phyloP scores from a whole-genome alignment of 768 basidiomycete species.

The Boletus tomentosulus region DNA sequence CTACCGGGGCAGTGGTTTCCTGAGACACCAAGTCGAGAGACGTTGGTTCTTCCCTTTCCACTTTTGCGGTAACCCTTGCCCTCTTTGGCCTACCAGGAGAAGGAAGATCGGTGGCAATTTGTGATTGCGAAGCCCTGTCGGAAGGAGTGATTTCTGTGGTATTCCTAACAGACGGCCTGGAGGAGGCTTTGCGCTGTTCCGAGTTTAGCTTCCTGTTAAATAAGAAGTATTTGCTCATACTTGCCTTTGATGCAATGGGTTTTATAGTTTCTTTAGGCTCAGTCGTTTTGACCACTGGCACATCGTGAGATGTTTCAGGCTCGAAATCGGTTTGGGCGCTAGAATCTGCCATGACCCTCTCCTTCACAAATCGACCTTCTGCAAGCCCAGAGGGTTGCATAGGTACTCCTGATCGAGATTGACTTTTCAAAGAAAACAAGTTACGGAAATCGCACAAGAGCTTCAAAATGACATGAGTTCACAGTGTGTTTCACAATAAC shows the following conservation, averaged over 20 bases:
- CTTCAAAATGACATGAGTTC: slow-evolving; percentile 24
- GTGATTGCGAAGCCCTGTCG: slow-evolving; percentile 12
- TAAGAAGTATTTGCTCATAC: neutral
- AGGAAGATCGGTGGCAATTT: slow-evolving; percentile 14
- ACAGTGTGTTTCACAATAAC: slow-evolving; percentile 2
- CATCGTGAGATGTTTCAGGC: neutral
- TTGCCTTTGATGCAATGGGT: slow-evolving; percentile 20
- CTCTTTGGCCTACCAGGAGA: slow-evolving; percentile 29
- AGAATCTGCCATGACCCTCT: slow-evolving; percentile 20
- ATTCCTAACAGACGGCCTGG: slow-evolving; percentile 16
- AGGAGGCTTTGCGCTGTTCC: slow-evolving; percentile 29
- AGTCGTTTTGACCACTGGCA: slow-evolving; percentile 10
- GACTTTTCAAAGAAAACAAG: slow-evolving; percentile 13
- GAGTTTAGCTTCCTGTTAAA: slow-evolving; percentile 2
- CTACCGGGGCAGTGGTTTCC: slow-evolving; percentile 11
- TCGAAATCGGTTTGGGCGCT: slow-evolving; percentile 29
- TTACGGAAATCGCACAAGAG: slow-evolving; percentile 38
- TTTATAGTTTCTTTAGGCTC: slow-evolving; percentile 22
- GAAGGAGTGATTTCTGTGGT: slow-evolving; percentile 10
- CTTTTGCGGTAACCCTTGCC: slow-evolving; percentile 26
- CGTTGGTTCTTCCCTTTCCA: slow-evolving; percentile 23
- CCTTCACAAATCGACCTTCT: neutral
- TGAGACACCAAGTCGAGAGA: slow-evolving; percentile 4
- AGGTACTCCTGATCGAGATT: neutral
- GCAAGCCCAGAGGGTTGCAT: neutral